Evolutionary conservation across 441 rosid species (phyloP).

Genomic region (Syzygium malaccense): DNA sequence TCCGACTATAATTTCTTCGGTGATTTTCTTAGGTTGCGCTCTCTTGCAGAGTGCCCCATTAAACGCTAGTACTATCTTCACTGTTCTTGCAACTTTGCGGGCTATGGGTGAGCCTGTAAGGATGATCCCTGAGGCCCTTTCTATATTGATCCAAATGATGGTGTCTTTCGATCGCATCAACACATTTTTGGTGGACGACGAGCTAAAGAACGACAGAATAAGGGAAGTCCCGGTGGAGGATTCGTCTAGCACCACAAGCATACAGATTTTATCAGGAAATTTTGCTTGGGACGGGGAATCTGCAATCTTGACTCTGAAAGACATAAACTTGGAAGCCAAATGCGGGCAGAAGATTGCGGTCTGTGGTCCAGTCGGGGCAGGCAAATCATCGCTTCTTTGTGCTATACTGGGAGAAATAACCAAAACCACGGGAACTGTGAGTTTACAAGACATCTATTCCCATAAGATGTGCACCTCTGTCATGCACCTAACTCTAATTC

Average conservation of each 20-base stretch:
- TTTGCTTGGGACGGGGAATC: slow-evolving; percentile 75
- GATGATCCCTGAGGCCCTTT: slow-evolving; percentile 74
- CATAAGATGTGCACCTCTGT: neutral
- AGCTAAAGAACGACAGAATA: slow-evolving; percentile 34
- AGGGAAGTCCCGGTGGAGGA: slow-evolving; percentile 13
- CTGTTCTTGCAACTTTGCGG: slow-evolving; percentile 73
- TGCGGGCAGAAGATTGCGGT: slow-evolving; percentile 62
- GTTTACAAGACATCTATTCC: slow-evolving; percentile 8
- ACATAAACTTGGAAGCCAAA: slow-evolving; percentile 37
- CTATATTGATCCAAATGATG: slow-evolving; percentile 66
- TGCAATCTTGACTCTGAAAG: slow-evolving; percentile 26
- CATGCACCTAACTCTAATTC: neutral
- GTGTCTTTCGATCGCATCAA: slow-evolving; percentile 76
- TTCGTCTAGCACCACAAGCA: slow-evolving; percentile 15
- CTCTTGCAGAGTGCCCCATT: slow-evolving; percentile 54
- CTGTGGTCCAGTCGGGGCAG: slow-evolving; percentile 87
- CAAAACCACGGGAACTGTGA: slow-evolving; percentile 66
- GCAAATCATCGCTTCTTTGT: slow-evolving; percentile 72
- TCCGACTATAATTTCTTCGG: slow-evolving; percentile 72
- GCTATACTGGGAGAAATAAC: slow-evolving; percentile 82
- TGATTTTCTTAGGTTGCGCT: slow-evolving; percentile 63
- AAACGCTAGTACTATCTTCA: slow-evolving; percentile 80
- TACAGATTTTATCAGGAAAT: slow-evolving; percentile 44
- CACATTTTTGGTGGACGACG: slow-evolving; percentile 57
- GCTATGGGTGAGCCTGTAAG: slow-evolving; percentile 74